A percentile compares a stretch with the other conserved stretches of the same genome.
These are phyloP conservation scores for Moricandia moricandioides DNA, from an alignment of 345 rosid species.

Conservation along the genomic window DNA sequence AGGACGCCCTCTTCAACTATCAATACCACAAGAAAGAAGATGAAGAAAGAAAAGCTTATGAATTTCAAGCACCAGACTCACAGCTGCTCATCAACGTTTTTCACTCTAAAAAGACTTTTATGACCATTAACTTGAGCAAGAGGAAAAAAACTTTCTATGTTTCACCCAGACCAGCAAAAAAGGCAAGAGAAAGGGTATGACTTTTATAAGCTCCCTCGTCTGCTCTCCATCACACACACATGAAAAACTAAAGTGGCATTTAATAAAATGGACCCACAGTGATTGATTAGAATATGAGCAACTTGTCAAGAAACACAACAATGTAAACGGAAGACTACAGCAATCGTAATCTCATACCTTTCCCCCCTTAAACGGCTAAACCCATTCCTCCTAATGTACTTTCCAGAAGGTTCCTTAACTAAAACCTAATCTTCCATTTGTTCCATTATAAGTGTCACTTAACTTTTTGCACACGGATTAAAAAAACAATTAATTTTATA, in stretches of 20 bases:
- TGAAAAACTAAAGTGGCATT: conserved; percentile 24
- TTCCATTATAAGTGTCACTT: too few relatives aligned
- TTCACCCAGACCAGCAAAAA: conserved; percentile 34
- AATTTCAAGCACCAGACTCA: not conserved
- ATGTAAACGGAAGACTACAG: not conserved
- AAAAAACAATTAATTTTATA: too few relatives aligned
- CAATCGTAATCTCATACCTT: not conserved
- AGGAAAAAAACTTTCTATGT: conserved; percentile 29
- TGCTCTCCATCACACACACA: conserved; percentile 30
- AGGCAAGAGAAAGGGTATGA: conserved; percentile 1
- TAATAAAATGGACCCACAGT: conserved; percentile 13
- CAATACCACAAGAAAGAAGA: not conserved
- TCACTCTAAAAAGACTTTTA: conserved; percentile 1
- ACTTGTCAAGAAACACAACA: conserved; percentile 13
- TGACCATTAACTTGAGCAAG: not conserved
- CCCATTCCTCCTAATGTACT: conserved; percentile 22
- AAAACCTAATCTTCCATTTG: not conserved
- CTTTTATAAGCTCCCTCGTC: conserved; percentile 23
- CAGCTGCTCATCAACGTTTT: not conserved
- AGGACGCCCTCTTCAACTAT: not conserved
- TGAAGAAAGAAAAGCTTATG: not conserved
- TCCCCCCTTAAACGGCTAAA: not conserved
- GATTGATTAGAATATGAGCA: not conserved
- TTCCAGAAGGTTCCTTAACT: conserved; percentile 9
- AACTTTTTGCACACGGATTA: too few relatives aligned